A percentile compares a stretch with the other conserved stretches of the same genome.
Evolutionary conservation across 2,329 filamentous ascomycete genomes (phyloP).

Genomic region (Sclerotinia borealis): DNA sequence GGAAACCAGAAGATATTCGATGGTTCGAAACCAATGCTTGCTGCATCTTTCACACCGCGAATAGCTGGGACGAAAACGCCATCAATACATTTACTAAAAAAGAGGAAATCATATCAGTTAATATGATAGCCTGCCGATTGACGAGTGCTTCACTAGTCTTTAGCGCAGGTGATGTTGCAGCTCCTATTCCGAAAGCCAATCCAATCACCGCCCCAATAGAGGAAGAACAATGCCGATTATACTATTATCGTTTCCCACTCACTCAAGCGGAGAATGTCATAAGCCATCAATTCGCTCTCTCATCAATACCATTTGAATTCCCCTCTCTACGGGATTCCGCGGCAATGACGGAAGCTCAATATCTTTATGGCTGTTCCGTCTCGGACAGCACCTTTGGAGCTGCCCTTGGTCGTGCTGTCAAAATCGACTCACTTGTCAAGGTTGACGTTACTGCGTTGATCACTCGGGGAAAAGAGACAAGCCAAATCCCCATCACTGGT

Average conservation of each 20-base stretch:
- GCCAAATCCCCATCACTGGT: constrained; percentile 47
- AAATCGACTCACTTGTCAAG: constrained; percentile 61
- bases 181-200: constrained; percentile 39
- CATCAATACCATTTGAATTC: constrained; percentile 62
- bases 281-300: constrained; percentile 57
- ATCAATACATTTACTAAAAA: constrained; percentile 19
- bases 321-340: constrained; percentile 50
- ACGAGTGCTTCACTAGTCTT: constrained; percentile 61
- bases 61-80: constrained; percentile 55
- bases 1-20: constrained; percentile 47
- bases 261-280: constrained; percentile 36
- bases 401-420: constrained; percentile 57
- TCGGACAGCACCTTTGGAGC: constrained; percentile 50
- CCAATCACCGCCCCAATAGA: constrained; percentile 35
- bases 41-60: constrained; percentile 67
- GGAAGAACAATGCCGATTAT: constrained; percentile 61
- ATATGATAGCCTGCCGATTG: constrained; percentile 60
- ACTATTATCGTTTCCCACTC: constrained; percentile 60
- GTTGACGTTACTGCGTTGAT: constrained; percentile 52
- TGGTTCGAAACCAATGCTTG: constrained; percentile 66
- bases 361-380: constrained; percentile 63
- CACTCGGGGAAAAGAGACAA: constrained; percentile 40
- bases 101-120: constrained; percentile 41
- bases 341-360: constrained; percentile 53
- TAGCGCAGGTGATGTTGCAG: constrained; percentile 54